These are phyloP conservation scores for Penicillium paradoxum DNA, from an alignment of 495 filamentous ascomycete genomes.

Conservation along the genomic window DNA sequence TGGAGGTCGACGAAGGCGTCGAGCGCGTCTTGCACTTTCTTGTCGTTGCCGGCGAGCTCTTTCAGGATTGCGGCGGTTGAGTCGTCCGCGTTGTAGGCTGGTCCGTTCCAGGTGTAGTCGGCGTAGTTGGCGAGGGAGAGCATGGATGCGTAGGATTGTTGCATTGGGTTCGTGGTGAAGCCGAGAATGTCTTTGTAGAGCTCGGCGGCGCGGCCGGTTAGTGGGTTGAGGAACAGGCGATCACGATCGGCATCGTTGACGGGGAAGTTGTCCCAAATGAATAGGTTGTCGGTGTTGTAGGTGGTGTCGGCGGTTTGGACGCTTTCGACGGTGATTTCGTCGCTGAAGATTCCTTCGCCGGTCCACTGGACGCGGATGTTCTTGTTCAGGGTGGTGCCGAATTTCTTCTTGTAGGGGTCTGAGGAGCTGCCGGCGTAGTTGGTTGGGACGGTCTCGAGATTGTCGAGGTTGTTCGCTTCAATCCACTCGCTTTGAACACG, in stretches of 20 bases:
- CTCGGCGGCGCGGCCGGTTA: conserved; percentile 8
- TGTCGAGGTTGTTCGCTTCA: conserved; percentile 6
- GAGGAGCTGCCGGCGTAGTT: conserved; percentile 13
- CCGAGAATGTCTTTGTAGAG: conserved; percentile 13
- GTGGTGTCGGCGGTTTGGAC: conserved; percentile 6
- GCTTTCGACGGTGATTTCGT: conserved; percentile 13
- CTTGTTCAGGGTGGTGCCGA: conserved; percentile 14
- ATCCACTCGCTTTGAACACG: conserved; percentile 12
- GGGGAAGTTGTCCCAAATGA: conserved; percentile 17
- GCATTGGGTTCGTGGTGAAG: conserved; percentile 16
- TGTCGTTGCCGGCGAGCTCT: conserved; percentile 9
- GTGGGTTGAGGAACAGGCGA: conserved; percentile 13
- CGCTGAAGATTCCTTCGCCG: conserved; percentile 17
- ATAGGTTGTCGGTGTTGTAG: conserved; percentile 13
- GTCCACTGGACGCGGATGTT: conserved; percentile 18
- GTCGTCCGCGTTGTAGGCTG: conserved; percentile 4
- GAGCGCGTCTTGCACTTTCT: conserved; percentile 4
- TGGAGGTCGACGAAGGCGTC: conserved; percentile 11
- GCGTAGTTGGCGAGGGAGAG: conserved; percentile 11
- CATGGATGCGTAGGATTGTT: conserved; percentile 13
- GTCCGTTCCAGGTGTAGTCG: conserved; percentile 15
- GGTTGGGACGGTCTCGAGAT: conserved; percentile 14
- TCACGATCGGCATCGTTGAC: conserved; percentile 15
- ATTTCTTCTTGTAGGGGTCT: conserved; percentile 14
- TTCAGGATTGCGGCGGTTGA: conserved; percentile 8